Percentiles rank a stretch among this genome's conserved stretches.
Conservation (phyloP, 1,284 basidiomycete species). For the Leccinum fallax region DNA sequence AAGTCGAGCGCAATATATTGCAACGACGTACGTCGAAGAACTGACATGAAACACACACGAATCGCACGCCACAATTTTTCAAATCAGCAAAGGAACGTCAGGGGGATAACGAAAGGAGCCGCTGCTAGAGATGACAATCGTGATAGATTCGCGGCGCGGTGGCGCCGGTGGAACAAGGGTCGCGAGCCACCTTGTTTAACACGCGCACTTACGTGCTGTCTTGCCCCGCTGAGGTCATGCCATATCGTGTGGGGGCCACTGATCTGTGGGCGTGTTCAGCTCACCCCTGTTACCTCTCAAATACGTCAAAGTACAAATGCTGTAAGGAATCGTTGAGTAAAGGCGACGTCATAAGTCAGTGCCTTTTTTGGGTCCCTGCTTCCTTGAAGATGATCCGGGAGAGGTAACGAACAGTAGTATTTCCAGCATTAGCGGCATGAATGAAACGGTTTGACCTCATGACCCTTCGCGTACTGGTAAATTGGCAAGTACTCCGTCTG, state of each 20-base stretch:
- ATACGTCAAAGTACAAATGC: conserved; percentile 5
- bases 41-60: not conserved
- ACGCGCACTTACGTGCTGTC: not conserved
- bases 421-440: not conserved
- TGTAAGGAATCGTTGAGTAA: conserved; percentile 1
- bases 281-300: not conserved
- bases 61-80: not conserved
- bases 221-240: not conserved
- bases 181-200: conserved; percentile 5
- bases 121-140: not conserved
- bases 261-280: not conserved
- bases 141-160: conserved; percentile 10
- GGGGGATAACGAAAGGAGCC: not conserved
- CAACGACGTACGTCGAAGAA: not conserved
- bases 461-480: conserved; percentile 2
- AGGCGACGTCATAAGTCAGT: not conserved
- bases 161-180: conserved; percentile 9
- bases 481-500: not conserved
- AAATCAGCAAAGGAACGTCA: not conserved
- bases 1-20: not conserved
- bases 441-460: not conserved
- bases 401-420: not conserved
- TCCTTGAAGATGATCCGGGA: not conserved
- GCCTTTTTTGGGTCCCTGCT: not conserved
- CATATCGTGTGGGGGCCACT: not conserved